A percentile compares a stretch with the other conserved stretches of the same genome.
phyloP scores from a whole-genome alignment of 2,329 filamentous ascomycete species.

The Colletotrichum godetiae region DNA sequence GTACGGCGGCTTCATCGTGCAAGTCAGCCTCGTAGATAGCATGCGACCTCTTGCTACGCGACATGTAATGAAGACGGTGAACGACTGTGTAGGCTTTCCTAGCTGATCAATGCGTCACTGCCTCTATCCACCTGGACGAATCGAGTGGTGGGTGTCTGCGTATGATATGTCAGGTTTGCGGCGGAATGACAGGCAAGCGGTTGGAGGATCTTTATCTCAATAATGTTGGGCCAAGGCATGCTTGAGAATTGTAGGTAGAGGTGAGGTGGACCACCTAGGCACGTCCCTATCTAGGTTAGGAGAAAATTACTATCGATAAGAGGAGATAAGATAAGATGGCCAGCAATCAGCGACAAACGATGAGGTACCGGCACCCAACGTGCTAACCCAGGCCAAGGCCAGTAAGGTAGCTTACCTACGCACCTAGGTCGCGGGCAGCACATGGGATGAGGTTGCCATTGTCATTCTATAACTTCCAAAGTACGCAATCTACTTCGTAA shows the following conservation, averaged over 20 bases:
- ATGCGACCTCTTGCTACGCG: constrained; percentile 75
- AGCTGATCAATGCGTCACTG: not conserved
- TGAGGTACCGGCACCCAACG: no score
- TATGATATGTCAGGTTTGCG: not conserved
- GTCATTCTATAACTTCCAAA: no score
- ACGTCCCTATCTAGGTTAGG: not conserved
- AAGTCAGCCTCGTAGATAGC: constrained; percentile 82
- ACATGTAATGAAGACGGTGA: constrained; percentile 1
- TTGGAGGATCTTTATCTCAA: not conserved
- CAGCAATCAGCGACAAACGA: no score
- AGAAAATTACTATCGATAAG: not conserved
- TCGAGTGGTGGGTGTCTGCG: not conserved
- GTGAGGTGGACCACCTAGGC: not conserved
- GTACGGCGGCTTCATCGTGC: constrained; percentile 75
- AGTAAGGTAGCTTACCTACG: no score
- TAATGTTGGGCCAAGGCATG: no score
- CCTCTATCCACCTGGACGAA: not conserved
- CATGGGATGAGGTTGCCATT: no score
- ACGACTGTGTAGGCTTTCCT: not conserved
- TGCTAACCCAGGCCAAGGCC: no score
- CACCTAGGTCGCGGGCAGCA: no score
- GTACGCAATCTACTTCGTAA: no score
- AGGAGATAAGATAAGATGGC: not conserved
- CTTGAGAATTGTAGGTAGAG: no score
- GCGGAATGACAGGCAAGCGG: not conserved